Evolutionary conservation across 257 asterid genomes (phyloP).

Genomic region (Solanum medicagineum): DNA sequence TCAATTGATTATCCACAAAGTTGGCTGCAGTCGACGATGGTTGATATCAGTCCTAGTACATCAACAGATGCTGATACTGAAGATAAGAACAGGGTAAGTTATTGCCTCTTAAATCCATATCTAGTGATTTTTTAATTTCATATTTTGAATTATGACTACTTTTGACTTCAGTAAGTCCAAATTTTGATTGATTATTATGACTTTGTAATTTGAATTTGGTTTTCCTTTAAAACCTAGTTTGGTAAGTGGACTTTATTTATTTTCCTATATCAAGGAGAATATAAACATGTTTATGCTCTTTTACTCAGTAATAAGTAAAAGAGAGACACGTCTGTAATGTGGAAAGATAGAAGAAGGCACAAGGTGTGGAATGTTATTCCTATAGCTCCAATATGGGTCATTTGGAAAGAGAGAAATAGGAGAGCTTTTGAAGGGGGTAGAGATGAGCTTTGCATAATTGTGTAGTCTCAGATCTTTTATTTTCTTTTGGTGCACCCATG

Average conservation of each 20-base stretch:
- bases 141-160: not conserved
- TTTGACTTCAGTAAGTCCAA: not conserved
- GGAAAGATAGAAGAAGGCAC: not conserved
- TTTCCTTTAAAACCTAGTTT: not conserved
- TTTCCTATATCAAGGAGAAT: not conserved
- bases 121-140: not conserved
- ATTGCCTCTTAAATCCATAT: not conserved
- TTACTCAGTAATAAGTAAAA: not conserved
- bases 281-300: not conserved
- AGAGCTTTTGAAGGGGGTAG: not conserved
- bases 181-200: not conserved
- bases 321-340: not conserved
- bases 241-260: not conserved
- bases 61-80: conserved; percentile 95
- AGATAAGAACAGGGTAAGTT: conserved; percentile 50
- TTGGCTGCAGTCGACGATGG: not conserved
- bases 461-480: not conserved
- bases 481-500: not conserved
- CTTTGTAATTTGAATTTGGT: not conserved
- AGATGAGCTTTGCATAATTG: not conserved
- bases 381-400: not conserved
- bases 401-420: not conserved
- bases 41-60: conserved; percentile 51
- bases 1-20: not conserved
- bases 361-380: not conserved